Conservation (phyloP, 2,329 filamentous ascomycete genomes). For the Monosporascus sp. region DNA sequence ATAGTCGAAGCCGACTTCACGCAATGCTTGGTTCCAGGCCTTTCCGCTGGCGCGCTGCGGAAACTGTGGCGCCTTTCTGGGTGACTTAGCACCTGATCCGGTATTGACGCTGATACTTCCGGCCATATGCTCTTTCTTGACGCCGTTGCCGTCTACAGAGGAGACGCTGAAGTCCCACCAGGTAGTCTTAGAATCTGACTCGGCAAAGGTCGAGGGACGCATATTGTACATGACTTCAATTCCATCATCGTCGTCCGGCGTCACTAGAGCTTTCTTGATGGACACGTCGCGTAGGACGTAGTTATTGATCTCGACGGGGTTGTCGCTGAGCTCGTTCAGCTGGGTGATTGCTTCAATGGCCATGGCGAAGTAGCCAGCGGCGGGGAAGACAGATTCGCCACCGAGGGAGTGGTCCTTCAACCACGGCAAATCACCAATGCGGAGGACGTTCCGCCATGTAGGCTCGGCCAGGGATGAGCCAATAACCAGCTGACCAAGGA, state of each 20-base stretch:
- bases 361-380: constrained; percentile 15
- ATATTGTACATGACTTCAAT: constrained; percentile 23
- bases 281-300: constrained; percentile 23
- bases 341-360: constrained; percentile 17
- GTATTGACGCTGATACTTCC: constrained; percentile 21
- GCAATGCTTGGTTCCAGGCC: constrained; percentile 28
- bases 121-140: constrained; percentile 22
- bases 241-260: constrained; percentile 25
- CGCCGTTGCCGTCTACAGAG: too few relatives aligned
- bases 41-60: constrained; percentile 21
- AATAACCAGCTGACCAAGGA: constrained; percentile 14
- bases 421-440: constrained; percentile 10
- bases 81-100: constrained; percentile 5
- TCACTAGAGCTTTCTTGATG: constrained; percentile 25
- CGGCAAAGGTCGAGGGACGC: too few relatives aligned
- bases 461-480: constrained; percentile 8
- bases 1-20: constrained; percentile 33
- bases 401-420: constrained; percentile 14
- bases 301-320: constrained; percentile 9
- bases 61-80: constrained; percentile 9
- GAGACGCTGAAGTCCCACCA: too few relatives aligned
- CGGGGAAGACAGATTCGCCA: constrained; percentile 14
- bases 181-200: too few relatives aligned
- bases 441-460: constrained; percentile 19
- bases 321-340: constrained; percentile 7